Evolutionary conservation across 1,284 basidiomycete species (phyloP).

Genomic region (Cronartium quercuum): DNA sequence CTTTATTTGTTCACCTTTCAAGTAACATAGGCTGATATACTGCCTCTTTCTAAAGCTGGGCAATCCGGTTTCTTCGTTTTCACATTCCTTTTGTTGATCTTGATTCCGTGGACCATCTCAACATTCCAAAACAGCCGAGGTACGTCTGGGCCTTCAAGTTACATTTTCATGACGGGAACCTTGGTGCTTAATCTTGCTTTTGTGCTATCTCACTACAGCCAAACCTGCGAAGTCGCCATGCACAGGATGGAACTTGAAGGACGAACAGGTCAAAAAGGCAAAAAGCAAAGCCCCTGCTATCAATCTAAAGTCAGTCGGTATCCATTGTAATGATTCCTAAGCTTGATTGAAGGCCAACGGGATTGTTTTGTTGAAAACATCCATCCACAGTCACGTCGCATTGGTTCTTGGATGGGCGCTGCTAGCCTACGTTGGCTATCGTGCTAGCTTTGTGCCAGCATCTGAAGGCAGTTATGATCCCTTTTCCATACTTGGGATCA

Average conservation of each 20-base stretch:
- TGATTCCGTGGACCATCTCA: constrained; percentile 67
- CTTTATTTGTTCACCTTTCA: background rate
- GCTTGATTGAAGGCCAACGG: constrained; percentile 41
- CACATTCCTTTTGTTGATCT: constrained; percentile 71
- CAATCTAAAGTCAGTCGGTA: constrained; percentile 9
- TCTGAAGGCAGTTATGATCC: constrained; percentile 73
- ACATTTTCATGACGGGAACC: background rate
- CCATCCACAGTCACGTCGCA: constrained; percentile 52
- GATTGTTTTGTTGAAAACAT: constrained; percentile 30
- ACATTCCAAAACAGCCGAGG: constrained; percentile 47
- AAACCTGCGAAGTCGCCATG: constrained; percentile 54
- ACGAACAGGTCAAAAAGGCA: constrained; percentile 20
- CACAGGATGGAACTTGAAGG: constrained; percentile 62
- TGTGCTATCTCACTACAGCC: background rate
- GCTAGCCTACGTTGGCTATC: constrained; percentile 64
- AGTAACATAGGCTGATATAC: background rate
- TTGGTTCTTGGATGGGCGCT: constrained; percentile 68
- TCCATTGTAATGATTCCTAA: constrained; percentile 42
- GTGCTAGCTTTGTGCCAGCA: constrained; percentile 58
- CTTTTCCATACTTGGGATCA: constrained; percentile 84
- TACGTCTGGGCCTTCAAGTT: background rate
- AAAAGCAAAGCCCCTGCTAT: constrained; percentile 15
- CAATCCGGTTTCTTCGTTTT: constrained; percentile 68
- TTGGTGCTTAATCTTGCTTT: background rate
- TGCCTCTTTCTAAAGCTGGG: constrained; percentile 2